Percentiles rank a stretch among this genome's conserved stretches.
These are phyloP conservation scores for Zhuliangozyma blackwelliae DNA, from an alignment of 1,139 yeast species.

Conservation along the genomic window DNA sequence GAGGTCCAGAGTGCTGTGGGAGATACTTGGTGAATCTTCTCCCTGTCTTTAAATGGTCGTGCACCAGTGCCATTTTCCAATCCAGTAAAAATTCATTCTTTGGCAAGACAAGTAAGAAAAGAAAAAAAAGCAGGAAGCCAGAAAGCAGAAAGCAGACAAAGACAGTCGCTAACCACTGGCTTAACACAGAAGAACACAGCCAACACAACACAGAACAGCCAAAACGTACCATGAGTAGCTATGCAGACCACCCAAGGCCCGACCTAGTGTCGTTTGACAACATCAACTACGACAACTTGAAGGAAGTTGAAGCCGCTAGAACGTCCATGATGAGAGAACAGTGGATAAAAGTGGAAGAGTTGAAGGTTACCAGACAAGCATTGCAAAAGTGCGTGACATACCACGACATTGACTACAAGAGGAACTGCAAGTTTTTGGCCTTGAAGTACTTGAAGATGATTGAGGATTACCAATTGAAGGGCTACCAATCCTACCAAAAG, in stretches of 20 bases:
- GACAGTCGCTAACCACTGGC: no score
- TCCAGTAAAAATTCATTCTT: no score
- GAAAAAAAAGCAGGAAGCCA: not conserved
- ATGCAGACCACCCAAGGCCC: conserved; percentile 57
- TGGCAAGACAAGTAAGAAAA: no score
- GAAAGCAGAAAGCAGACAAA: not conserved
- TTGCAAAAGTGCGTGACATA: conserved; percentile 72
- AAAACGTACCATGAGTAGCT: conserved; percentile 23
- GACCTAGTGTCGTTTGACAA: conserved; percentile 81
- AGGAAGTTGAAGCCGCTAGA: conserved; percentile 68
- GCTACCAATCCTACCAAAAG: conserved; percentile 79
- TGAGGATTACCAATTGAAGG: conserved; percentile 63
- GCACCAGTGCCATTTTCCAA: no score
- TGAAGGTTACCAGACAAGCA: conserved; percentile 69
- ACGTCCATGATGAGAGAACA: conserved; percentile 76
- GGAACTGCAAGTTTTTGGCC: conserved; percentile 56
- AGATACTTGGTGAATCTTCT: no score
- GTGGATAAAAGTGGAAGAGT: conserved; percentile 67
- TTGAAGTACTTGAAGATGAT: conserved; percentile 76
- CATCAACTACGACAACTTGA: conserved; percentile 66
- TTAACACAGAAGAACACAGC: no score
- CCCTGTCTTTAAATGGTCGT: no score
- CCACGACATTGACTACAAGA: conserved; percentile 75
- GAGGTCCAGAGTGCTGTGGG: no score
- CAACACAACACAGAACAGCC: no score